These are phyloP conservation scores for Akanthomyces dipterigenus DNA, from an alignment of 2,329 filamentous ascomycete species.

Conservation along the genomic window DNA sequence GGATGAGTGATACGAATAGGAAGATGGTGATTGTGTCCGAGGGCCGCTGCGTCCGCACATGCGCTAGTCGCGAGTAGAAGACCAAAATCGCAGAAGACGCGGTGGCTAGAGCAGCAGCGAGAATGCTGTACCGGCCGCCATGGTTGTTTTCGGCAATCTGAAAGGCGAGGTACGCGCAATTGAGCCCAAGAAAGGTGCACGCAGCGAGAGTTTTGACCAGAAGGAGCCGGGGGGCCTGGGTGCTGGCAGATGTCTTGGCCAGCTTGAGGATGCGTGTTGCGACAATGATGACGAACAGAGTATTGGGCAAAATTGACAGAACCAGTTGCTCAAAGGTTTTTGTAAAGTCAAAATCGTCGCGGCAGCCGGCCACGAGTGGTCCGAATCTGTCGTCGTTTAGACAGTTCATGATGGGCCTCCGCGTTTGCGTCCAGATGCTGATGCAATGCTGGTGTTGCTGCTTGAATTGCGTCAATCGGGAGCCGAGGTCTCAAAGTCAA, in stretches of 20 bases:
- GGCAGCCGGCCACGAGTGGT: not conserved
- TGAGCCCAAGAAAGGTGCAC: not conserved
- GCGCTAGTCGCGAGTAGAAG: not conserved
- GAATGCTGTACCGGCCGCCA: not conserved
- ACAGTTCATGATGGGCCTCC: not conserved
- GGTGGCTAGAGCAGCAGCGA: not conserved
- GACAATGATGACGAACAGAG: not conserved
- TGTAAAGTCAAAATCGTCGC: constrained; percentile 7
- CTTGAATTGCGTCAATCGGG: not conserved
- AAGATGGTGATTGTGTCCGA: constrained; percentile 1
- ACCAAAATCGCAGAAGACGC: not conserved
- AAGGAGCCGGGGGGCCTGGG: not conserved
- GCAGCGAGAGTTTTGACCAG: not conserved
- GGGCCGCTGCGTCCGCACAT: not conserved
- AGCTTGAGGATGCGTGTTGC: not conserved
- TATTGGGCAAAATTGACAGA: not conserved
- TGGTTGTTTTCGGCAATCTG: not conserved
- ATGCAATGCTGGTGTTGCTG: not conserved
- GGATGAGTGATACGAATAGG: not conserved
- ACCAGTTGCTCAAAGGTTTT: constrained; percentile 5
- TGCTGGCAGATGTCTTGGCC: not conserved
- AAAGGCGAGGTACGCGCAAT: not conserved
- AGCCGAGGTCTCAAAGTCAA: not conserved
- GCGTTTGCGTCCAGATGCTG: not conserved
- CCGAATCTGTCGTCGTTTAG: not conserved